Conservation (phyloP, 2,329 filamentous ascomycete species). For the Beauveria sp. region DNA sequence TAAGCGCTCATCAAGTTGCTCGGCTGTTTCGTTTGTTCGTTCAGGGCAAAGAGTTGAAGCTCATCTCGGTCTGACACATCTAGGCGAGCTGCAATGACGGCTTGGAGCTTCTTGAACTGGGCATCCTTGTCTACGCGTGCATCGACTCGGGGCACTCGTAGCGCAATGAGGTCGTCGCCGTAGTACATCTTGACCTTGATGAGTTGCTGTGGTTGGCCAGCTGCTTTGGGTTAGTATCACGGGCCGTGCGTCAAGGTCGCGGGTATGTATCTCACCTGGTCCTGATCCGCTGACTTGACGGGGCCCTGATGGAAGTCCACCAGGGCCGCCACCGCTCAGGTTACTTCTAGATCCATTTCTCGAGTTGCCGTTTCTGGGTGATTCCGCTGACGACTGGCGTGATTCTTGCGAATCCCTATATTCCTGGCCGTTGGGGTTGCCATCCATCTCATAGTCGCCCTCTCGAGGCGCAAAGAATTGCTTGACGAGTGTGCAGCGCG, state of each 20-base stretch:
- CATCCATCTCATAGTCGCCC: constrained; percentile 89
- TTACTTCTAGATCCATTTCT: constrained; percentile 59
- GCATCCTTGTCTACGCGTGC: constrained; percentile 46
- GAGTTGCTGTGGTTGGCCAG: constrained; percentile 26
- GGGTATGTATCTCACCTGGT: constrained; percentile 12
- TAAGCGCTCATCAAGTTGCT: constrained; percentile 69
- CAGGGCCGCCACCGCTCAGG: constrained; percentile 49
- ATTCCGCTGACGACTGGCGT: constrained; percentile 57
- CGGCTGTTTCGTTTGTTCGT: constrained; percentile 70
- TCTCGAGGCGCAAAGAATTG: constrained; percentile 86
- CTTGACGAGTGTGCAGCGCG: constrained; percentile 74
- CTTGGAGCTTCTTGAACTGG: constrained; percentile 66
- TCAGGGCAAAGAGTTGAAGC: constrained; percentile 76
- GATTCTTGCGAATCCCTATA: constrained; percentile 68
- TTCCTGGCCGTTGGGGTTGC: constrained; percentile 62
- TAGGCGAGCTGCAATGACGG: constrained; percentile 77
- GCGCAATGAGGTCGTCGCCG: constrained; percentile 84
- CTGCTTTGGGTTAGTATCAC: constrained; percentile 23
- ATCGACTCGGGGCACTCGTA: constrained; percentile 62
- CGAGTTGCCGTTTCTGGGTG: constrained; percentile 52
- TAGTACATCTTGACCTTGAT: constrained; percentile 96
- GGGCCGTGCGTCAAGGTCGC: constrained; percentile 44
- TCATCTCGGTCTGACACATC: constrained; percentile 64
- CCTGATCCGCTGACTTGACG: constrained; percentile 30
- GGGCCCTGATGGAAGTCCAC: constrained; percentile 45